phyloP scores from a whole-genome alignment of 306 rosid genomes.

The Vicia faba region DNA sequence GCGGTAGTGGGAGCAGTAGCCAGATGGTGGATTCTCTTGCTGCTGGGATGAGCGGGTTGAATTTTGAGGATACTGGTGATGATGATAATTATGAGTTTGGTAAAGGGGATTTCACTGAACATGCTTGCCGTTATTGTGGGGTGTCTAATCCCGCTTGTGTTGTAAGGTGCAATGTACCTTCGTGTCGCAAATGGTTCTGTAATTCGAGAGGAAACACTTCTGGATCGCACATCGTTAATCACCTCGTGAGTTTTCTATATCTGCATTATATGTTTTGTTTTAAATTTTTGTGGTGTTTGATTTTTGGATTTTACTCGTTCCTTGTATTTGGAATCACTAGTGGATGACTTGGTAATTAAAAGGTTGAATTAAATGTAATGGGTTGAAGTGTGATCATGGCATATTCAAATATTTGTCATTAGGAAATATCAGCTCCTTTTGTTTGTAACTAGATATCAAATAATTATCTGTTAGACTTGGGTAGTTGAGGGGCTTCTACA shows the following conservation, averaged over 20 bases:
- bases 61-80: slow-evolving; percentile 92
- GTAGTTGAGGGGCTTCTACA: not conserved
- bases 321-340: slow-evolving; percentile 5
- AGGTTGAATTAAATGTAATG: not conserved
- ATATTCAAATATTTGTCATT: slow-evolving; percentile 17
- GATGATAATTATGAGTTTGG: slow-evolving; percentile 82
- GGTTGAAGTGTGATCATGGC: slow-evolving; percentile 14
- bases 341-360: slow-evolving; percentile 13
- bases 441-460: slow-evolving; percentile 1
- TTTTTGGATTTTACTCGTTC: not conserved
- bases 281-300: not conserved
- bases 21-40: slow-evolving; percentile 81
- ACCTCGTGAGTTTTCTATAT: slow-evolving; percentile 62
- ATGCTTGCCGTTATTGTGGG: slow-evolving; percentile 96
- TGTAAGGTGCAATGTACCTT: slow-evolving; percentile 97
- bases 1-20: slow-evolving; percentile 51
- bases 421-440: not conserved
- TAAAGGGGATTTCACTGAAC: slow-evolving; percentile 93
- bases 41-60: slow-evolving; percentile 89
- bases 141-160: slow-evolving; percentile 97
- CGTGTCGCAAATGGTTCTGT: slow-evolving; percentile 98
- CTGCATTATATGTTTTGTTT: not conserved
- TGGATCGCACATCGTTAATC: slow-evolving; percentile 97
- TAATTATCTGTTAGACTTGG: slow-evolving; percentile 11
- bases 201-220: slow-evolving; percentile 97